Evolutionary conservation across 2,329 filamentous ascomycete genomes (phyloP).

Genomic region (Thielaviopsis populi): DNA sequence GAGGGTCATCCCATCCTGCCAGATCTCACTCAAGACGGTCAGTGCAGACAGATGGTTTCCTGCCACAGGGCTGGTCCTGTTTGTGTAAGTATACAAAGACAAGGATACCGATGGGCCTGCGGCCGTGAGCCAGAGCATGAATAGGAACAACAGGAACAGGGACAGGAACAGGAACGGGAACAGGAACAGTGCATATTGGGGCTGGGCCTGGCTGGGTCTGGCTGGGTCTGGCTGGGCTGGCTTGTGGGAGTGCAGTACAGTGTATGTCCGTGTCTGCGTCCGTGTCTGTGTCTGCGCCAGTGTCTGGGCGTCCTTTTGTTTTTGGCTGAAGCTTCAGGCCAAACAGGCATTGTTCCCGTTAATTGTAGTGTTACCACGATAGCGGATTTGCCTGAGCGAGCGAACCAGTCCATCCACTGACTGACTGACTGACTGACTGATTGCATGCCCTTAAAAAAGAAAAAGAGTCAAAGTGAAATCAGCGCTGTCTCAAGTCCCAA

Average conservation of each 20-base stretch:
- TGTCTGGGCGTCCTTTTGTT: neutral
- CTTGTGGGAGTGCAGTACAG: too few relatives aligned
- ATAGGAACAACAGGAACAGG: too few relatives aligned
- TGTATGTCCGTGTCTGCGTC: too few relatives aligned
- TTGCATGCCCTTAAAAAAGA: too few relatives aligned
- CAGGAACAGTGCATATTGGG: neutral
- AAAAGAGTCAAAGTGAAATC: neutral
- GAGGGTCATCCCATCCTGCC: neutral
- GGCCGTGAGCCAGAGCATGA: too few relatives aligned
- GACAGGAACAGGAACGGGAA: too few relatives aligned
- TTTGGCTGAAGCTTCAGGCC: neutral
- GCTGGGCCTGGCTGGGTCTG: neutral
- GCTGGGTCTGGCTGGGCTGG: neutral
- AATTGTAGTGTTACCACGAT: conserved; percentile 1
- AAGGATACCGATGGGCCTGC: too few relatives aligned
- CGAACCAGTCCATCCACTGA: too few relatives aligned
- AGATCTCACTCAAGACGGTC: neutral
- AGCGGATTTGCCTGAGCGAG: neutral
- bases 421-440: too few relatives aligned
- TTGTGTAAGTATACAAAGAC: too few relatives aligned
- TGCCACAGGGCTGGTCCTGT: neutral
- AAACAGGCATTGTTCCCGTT: neutral
- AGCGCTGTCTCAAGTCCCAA: neutral
- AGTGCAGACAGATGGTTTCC: neutral
- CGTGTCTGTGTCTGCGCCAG: neutral